Base-by-base conservation (phyloP, 2,329 filamentous ascomycete genomes). In the Aquanectria penicillioides region DNA sequence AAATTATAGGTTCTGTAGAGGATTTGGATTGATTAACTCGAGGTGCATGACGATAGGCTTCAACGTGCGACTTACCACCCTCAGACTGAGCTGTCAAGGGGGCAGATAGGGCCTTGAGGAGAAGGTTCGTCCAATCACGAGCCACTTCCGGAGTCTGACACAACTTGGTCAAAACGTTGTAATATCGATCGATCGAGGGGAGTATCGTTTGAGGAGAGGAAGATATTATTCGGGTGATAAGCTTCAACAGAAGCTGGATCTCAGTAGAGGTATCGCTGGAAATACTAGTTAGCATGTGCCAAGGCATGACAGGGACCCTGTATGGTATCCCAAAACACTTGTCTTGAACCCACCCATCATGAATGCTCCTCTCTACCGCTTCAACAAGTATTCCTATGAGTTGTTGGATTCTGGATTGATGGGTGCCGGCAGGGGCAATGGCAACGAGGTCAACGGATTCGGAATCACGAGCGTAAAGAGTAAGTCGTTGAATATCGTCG, bases 401-500 rank as follows among this genome's bases (percentile, higher is more conserved):
- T 23, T 69, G 69, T 34, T 65, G 65, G 25, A 80, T 58, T 34
- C 77, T 69, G 20, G 72, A 67, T 0, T 44, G 22, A 52, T 74
- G 72, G 6, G 74, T 58, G 11, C 67, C 59, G 3, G 64, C 65
- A 1, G 75, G 72, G 17, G 71, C 65, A 61, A 83, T 77, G 15
- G 70, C 65, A 10, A 68, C 51, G 40, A 79, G 74, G 20, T 74
- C 69, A n/a, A 71, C 71, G 10, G 69, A 67, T 8, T 73, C 66
- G 37, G 83, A 70, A 59, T 84, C 82, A n/a, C 68, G 66, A 33
- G 79, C 74, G 55, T 88, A 80, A 22, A 68, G 58, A 38, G 76
- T 72, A 29, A 88, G 72, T 51, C 86, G 78, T 28, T 70, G 71
- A 34, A 82, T 70, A 70, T 89, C 86, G 47, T 83, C 79, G 41